Evolutionary conservation across 2,329 filamentous ascomycete genomes (phyloP).

Genomic region (Fonsecaea monophora): DNA sequence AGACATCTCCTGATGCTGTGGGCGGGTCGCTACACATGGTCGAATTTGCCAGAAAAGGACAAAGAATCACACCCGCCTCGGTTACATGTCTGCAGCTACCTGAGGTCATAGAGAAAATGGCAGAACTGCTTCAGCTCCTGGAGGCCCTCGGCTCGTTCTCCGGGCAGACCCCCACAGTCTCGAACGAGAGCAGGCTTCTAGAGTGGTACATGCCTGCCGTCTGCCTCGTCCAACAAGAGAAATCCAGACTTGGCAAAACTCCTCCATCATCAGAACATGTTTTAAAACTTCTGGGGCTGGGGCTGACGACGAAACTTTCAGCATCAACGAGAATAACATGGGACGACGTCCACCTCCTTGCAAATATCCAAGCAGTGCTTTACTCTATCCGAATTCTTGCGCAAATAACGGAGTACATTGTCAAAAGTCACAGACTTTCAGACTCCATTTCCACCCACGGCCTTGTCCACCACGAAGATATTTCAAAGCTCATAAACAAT

Average conservation of each 20-base stretch:
- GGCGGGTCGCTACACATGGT: not conserved
- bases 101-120: not conserved
- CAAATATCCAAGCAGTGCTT: constrained; percentile 65
- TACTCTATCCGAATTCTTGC: constrained; percentile 69
- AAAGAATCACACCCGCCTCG: constrained; percentile 42
- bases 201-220: constrained; percentile 33
- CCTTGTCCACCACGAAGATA: not conserved
- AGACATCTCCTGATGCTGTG: not conserved
- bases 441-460: not conserved
- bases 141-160: not conserved
- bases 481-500: not conserved
- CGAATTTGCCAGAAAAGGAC: constrained; percentile 38
- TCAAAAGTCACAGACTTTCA: not conserved
- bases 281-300: constrained; percentile 20
- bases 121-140: constrained; percentile 10
- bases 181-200: constrained; percentile 2
- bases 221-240: constrained; percentile 25
- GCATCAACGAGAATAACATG: constrained; percentile 51
- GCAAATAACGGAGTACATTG: constrained; percentile 45
- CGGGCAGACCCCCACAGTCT: no score
- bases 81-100: not conserved
- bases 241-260: constrained; percentile 19
- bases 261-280: constrained; percentile 4
- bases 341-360: constrained; percentile 67
- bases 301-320: not conserved